Base-by-base conservation (phyloP, 1,284 basidiomycete species). In the Ceratobasidium sp. region DNA sequence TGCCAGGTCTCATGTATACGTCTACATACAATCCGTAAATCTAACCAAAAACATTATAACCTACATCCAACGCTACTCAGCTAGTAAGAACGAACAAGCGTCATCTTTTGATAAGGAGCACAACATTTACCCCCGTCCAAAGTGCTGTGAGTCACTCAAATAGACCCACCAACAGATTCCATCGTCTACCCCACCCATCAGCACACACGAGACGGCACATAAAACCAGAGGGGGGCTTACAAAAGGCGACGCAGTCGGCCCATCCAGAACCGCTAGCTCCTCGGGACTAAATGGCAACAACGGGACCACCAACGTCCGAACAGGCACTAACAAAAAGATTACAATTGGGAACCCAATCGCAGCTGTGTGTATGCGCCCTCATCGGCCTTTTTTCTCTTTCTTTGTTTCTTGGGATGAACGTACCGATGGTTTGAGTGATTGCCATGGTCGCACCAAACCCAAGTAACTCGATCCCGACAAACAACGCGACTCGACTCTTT, bases 331-430 rank as follows among this genome's bases (percentile, higher is more conserved):
- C 22, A 94, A 82, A 79, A 94, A 88, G 79, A 98, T 98, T 77
- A 98, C 89, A 51, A 98, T 86, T 0, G 96, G 95, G 81, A 98
- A 98, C 0, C 93, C 95, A 74, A 98, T 95, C 5, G 93, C 92
- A 66, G 92, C 94, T 92, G 72, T 66, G 53, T 66, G 64, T 49
- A 49, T 16, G 5, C 31, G 16, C 19, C 1, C 2, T 46, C n/a
- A 34, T 59, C 14, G 5, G 58, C 41, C 7, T 59, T 39, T 39
- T 31, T 19, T 16, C 29, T 31, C 16, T 41, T 39, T 31, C 54
- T 59, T 4, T 2, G 22, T 19, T 39, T 4, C 39, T 46, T 27
- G 68, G 61, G 53, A 37, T 68, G 39, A 9, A 82, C 86, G 39
- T 76, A 93, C 93, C 92, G 68, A 94, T 91, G 0, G 95, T 98